phyloP scores from a whole-genome alignment of 2,329 filamentous ascomycete genomes.

The Coniochaeta prunicola region DNA sequence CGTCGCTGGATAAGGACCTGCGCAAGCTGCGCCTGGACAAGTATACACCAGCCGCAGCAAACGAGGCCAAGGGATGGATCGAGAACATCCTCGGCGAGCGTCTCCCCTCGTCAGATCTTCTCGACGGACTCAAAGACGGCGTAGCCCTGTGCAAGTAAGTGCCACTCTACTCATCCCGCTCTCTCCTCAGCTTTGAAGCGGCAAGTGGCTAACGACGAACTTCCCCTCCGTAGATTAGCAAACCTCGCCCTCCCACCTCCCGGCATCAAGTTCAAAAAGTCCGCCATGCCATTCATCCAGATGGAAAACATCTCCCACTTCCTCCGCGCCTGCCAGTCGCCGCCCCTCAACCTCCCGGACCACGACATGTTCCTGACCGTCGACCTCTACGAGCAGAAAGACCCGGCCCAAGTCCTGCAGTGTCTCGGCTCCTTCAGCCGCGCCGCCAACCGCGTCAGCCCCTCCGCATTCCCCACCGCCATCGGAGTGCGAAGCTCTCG shows the following conservation, averaged over 20 bases:
- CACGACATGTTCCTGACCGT: constrained; percentile 97
- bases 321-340: constrained; percentile 75
- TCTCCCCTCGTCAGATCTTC: constrained; percentile 66
- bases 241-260: constrained; percentile 73
- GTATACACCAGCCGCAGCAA: constrained; percentile 85
- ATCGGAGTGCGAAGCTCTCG: constrained; percentile 65
- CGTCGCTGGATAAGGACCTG: constrained; percentile 91
- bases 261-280: constrained; percentile 83
- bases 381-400: constrained; percentile 91
- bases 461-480: constrained; percentile 62
- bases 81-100: constrained; percentile 70
- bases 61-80: constrained; percentile 80
- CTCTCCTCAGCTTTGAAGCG: constrained; percentile 7
- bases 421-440: constrained; percentile 89
- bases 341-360: constrained; percentile 79
- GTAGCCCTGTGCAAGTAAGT: constrained; percentile 84
- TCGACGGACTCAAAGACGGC: constrained; percentile 84
- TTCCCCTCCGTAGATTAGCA: constrained; percentile 58
- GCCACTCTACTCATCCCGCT: neutral
- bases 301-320: constrained; percentile 99
- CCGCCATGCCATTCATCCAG: constrained; percentile 94
- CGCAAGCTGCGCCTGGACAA: constrained; percentile 85
- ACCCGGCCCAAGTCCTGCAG: constrained; percentile 91
- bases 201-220: neutral
- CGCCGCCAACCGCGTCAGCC: constrained; percentile 68